Conservation (phyloP, 805 yeast genomes). For the Metschnikowia koreensis region DNA sequence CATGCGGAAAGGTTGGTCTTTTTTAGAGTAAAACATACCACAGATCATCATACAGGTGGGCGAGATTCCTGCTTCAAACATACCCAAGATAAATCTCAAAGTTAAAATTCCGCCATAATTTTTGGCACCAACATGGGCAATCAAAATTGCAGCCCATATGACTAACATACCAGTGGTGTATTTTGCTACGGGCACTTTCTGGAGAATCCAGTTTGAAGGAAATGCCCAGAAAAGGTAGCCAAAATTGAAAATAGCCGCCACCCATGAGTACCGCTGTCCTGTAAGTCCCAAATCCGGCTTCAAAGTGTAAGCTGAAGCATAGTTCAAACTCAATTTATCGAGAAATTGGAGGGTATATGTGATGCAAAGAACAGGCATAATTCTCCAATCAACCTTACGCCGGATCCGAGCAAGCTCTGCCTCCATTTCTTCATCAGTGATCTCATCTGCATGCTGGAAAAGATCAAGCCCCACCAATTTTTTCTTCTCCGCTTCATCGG, state of each 20-base stretch:
- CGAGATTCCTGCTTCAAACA: conserved; percentile 17
- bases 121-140: conserved; percentile 16
- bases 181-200: conserved; percentile 16
- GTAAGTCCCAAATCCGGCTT: conserved; percentile 13
- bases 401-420: conserved; percentile 23
- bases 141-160: conserved; percentile 16
- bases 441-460: conserved; percentile 27
- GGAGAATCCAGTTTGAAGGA: conserved; percentile 17
- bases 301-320: conserved; percentile 20
- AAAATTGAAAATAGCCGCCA: conserved; percentile 18
- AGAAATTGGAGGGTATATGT: conserved; percentile 23
- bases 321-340: conserved; percentile 18
- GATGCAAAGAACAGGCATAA: conserved; percentile 30
- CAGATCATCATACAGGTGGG: conserved; percentile 17
- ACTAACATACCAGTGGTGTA: conserved; percentile 17
- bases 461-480: conserved; percentile 24
- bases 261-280: conserved; percentile 18
- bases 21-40: conserved; percentile 15
- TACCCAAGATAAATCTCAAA: conserved; percentile 16
- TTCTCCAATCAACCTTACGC: conserved; percentile 33
- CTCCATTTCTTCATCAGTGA: conserved; percentile 28
- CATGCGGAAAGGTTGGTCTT: conserved; percentile 17
- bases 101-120: conserved; percentile 15
- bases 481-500: conserved; percentile 4
- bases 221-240: conserved; percentile 19